Evolutionary conservation across 1,284 basidiomycete genomes (phyloP), one percentile per base, ranked within the genome.

Genomic region (Cutaneotrichosporon cavernicola): DNA sequence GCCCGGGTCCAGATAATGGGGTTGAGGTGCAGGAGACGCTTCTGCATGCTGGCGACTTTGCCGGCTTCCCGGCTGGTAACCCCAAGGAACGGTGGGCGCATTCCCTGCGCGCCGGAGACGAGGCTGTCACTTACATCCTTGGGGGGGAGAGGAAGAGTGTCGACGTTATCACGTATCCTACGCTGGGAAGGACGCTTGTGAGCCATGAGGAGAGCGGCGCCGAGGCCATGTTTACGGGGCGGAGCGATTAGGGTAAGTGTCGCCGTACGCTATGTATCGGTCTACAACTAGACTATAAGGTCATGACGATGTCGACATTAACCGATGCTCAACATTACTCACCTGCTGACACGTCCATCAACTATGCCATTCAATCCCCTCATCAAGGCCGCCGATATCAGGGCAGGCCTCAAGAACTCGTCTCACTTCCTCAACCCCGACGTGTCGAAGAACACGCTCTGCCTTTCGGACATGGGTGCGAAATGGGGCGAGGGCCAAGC

Each of bases 381-480:
- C 26, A 32, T 71, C 30, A 68, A 64, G 50, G 64, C 68, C 9
- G 63, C 58, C 5, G 60, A 59, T 9, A 72, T 71, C 22, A 61
- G 66, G 2, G 59, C 62, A 2, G 58, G 57, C 16, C 52, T 67
- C 51, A 34, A 34, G 14, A 16, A 56, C 2, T 52, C 58, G 2
- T 16, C 40, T 4, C 71, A 72, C 60, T 66, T 51, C 26, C 62
- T 72, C 32, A 71, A 69, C 56, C 43, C 31, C 2, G 51, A 63
- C 14, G 66, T 67, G 21, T 50, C 61, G 32, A 52, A 61, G 22
- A 31, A 40, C 0, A 51, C 32, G 4, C 43, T 51, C 6, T 69
- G 67, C 50, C 63, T 72, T 49, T 69, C 68, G 2, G 67, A 71
- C 58, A 55, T 68, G 58, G 69, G 69, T 68, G 55, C 18, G 66